These are phyloP conservation scores for Gossypium anomalum DNA, from an alignment of 345 rosid genomes.

Conservation along the genomic window DNA sequence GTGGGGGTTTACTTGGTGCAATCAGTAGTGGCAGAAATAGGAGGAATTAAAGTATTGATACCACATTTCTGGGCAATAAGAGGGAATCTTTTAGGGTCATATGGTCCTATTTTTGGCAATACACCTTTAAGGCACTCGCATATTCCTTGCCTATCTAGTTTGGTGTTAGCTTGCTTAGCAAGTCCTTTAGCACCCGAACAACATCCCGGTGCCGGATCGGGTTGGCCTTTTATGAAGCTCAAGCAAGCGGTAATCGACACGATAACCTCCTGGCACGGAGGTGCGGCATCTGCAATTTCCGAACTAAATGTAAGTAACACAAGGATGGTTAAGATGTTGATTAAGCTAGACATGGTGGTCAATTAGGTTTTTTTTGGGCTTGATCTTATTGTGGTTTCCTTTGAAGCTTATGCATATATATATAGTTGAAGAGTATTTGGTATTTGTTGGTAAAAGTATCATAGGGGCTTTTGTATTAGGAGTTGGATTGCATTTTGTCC, in stretches of 20 bases:
- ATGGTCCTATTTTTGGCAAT: not conserved
- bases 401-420: not conserved
- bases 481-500: too few relatives aligned
- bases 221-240: slow-evolving; percentile 13
- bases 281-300: not conserved
- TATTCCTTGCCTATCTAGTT: slow-evolving; percentile 12
- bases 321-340: slow-evolving; percentile 7
- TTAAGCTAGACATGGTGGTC: slow-evolving; percentile 16
- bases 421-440: not conserved
- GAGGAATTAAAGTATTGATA: slow-evolving; percentile 21
- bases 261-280: slow-evolving; percentile 11
- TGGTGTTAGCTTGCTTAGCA: not conserved
- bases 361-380: not conserved
- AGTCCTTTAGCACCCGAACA: slow-evolving; percentile 22
- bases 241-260: slow-evolving; percentile 6
- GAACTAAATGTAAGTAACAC: slow-evolving; percentile 2
- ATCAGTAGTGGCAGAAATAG: slow-evolving; percentile 18
- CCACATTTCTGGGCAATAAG: slow-evolving; percentile 29
- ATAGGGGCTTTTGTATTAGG: too few relatives aligned
- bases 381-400: not conserved
- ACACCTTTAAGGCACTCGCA: slow-evolving; percentile 33
- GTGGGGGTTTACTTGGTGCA: not conserved
- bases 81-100: slow-evolving; percentile 25
- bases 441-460: too few relatives aligned
- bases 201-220: slow-evolving; percentile 19